Evolutionary conservation across 495 filamentous ascomycete species (phyloP).

Genomic region (Beverwykella pulmonaria): DNA sequence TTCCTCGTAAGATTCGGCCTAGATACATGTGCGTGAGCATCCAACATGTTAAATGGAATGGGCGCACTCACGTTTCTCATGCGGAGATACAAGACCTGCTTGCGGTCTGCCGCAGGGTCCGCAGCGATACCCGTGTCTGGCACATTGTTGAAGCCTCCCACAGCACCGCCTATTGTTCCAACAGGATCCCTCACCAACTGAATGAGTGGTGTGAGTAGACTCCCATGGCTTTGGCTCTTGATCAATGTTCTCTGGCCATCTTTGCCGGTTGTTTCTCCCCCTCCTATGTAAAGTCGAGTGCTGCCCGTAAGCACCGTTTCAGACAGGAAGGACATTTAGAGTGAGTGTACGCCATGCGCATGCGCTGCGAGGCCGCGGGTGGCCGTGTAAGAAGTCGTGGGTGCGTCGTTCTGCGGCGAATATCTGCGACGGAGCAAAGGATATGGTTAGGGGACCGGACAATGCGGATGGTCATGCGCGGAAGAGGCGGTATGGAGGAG

Average conservation of each 20-base stretch:
- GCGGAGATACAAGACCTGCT: conserved; percentile 39
- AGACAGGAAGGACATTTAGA: conserved; percentile 39
- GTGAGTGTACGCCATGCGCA: conserved; percentile 35
- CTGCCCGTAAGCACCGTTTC: conserved; percentile 37
- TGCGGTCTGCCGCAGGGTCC: conserved; percentile 19
- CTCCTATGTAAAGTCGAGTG: conserved; percentile 19
- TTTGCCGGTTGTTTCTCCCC: conserved; percentile 1
- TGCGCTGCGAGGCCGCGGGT: conserved; percentile 27
- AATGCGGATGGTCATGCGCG: conserved; percentile 3
- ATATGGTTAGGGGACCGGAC: background rate
- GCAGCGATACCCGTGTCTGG: background rate
- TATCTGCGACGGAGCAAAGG: background rate
- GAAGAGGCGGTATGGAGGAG: conserved; percentile 14
- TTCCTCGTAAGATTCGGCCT: conserved; percentile 45
- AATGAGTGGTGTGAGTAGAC: conserved; percentile 34
- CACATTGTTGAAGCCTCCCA: background rate
- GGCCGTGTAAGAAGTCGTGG: conserved; percentile 17
- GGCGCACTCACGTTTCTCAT: conserved; percentile 37
- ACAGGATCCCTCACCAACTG: conserved; percentile 37
- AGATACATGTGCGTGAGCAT: conserved; percentile 5
- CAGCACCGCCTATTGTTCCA: conserved; percentile 26
- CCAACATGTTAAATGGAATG: background rate
- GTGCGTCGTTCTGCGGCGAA: background rate
- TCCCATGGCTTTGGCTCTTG: conserved; percentile 32
- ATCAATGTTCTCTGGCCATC: conserved; percentile 9